These are phyloP conservation scores for Amaranthus tricolor DNA, from an alignment of 179 eudicot genomes.

Conservation along the genomic window DNA sequence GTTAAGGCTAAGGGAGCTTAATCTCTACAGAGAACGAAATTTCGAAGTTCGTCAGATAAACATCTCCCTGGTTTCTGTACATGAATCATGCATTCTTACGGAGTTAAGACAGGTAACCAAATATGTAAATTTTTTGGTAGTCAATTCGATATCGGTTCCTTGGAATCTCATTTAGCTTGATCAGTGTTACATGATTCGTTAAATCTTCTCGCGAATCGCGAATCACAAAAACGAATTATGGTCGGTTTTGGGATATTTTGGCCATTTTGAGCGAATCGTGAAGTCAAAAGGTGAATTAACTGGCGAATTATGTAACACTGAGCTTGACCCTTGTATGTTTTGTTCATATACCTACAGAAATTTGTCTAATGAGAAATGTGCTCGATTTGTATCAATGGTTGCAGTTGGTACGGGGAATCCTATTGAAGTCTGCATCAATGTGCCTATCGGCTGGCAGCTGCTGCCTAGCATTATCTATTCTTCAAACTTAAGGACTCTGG, in stretches of 20 bases:
- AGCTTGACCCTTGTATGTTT: neutral
- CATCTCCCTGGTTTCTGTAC: conserved; percentile 7
- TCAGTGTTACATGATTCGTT: neutral
- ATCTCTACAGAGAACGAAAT: conserved; percentile 12
- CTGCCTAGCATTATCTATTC: neutral
- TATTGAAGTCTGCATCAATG: neutral
- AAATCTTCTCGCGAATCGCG: no score
- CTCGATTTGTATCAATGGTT: neutral
- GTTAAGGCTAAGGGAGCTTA: conserved; percentile 16
- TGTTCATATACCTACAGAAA: neutral
- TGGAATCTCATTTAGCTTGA: neutral
- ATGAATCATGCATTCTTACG: neutral
- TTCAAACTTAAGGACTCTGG: neutral
- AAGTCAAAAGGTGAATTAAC: no score
- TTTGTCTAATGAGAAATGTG: neutral
- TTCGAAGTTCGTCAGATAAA: neutral
- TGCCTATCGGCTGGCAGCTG: neutral
- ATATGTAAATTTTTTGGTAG: neutral
- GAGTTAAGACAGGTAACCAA: neutral
- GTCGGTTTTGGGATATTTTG: no score
- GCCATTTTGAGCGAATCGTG: no score
- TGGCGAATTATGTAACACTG: no score
- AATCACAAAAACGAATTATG: no score
- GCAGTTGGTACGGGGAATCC: neutral
- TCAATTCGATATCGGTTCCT: neutral